Evolutionary conservation across 208 protist species (phyloP).

Genomic region (Herpetomonas tarakana): DNA sequence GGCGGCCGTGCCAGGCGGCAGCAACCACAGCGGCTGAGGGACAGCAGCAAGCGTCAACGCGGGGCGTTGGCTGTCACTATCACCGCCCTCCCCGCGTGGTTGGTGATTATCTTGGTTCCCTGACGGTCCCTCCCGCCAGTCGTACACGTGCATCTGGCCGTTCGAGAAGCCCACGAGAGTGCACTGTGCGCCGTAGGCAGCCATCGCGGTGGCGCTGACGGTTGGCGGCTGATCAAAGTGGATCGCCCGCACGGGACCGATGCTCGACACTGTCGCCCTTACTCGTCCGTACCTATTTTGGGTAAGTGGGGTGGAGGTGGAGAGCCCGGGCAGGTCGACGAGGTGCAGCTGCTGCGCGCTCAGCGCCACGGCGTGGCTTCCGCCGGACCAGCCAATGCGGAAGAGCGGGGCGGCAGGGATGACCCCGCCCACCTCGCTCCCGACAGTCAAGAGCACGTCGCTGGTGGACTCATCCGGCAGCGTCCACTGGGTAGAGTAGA

Average conservation of each 20-base stretch:
- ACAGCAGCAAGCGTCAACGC: constrained; percentile 2
- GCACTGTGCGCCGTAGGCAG: constrained; percentile 44
- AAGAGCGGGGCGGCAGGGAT: background rate
- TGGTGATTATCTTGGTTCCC: no score
- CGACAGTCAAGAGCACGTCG: constrained; percentile 4
- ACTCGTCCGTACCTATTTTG: no score
- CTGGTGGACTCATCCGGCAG: background rate
- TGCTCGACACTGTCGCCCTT: no score
- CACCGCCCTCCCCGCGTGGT: no score
- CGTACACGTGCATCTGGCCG: constrained; percentile 48
- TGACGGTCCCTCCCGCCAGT: constrained; percentile 47
- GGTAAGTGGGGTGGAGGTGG: no score
- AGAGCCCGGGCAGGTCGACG: background rate
- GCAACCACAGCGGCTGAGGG: constrained; percentile 40
- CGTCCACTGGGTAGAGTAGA: background rate
- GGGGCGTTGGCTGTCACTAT: no score
- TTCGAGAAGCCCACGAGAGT: constrained; percentile 65
- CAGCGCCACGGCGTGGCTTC: background rate
- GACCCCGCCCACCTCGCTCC: background rate
- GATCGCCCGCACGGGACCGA: constrained; percentile 6
- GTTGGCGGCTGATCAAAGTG: constrained; percentile 12
- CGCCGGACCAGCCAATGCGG: background rate
- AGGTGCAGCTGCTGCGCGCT: background rate
- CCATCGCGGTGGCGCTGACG: constrained; percentile 46
- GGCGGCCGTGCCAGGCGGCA: constrained; percentile 9